phyloP scores from a whole-genome alignment of 371 early-diverging fungal species.

The Cokeromyces recurvatus region DNA sequence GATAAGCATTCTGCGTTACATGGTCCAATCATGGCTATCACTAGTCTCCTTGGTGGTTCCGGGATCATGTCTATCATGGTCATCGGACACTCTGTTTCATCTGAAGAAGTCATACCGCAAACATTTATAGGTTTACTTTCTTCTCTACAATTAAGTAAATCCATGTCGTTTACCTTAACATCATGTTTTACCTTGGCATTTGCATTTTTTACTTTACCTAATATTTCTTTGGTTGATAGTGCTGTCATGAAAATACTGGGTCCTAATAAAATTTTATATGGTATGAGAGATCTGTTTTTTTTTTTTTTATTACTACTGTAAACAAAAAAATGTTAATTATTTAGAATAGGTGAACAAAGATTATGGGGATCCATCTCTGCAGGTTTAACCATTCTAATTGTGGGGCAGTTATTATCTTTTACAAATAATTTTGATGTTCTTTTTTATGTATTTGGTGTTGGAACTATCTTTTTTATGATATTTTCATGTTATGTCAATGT shows the following conservation, averaged over 20 bases:
- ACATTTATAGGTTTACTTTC: background rate
- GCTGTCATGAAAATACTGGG: constrained; percentile 50
- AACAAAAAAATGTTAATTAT: constrained; percentile 5
- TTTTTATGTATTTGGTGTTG: constrained; percentile 30
- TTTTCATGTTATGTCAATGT: constrained; percentile 11
- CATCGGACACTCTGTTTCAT: constrained; percentile 28
- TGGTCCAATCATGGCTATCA: constrained; percentile 33
- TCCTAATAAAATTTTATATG: constrained; percentile 42
- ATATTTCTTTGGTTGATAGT: constrained; percentile 41
- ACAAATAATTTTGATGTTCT: constrained; percentile 25
- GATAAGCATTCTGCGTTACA: constrained; percentile 37
- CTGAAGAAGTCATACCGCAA: constrained; percentile 3
- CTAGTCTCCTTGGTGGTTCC: constrained; percentile 30
- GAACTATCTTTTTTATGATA: constrained; percentile 20
- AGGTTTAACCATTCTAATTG: constrained; percentile 32
- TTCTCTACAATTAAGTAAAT: constrained; percentile 13
- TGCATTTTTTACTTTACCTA: constrained; percentile 40
- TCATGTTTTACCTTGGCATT: constrained; percentile 25
- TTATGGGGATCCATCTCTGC: constrained; percentile 41
- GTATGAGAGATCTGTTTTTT: too few relatives aligned
- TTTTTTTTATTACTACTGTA: background rate
- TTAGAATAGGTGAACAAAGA: constrained; percentile 31
- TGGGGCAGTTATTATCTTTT: constrained; percentile 28
- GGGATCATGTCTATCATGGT: constrained; percentile 33
- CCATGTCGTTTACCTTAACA: constrained; percentile 17